These are phyloP conservation scores for Clarireedia monteithiana DNA, from an alignment of 2,329 filamentous ascomycete species.

Conservation along the genomic window DNA sequence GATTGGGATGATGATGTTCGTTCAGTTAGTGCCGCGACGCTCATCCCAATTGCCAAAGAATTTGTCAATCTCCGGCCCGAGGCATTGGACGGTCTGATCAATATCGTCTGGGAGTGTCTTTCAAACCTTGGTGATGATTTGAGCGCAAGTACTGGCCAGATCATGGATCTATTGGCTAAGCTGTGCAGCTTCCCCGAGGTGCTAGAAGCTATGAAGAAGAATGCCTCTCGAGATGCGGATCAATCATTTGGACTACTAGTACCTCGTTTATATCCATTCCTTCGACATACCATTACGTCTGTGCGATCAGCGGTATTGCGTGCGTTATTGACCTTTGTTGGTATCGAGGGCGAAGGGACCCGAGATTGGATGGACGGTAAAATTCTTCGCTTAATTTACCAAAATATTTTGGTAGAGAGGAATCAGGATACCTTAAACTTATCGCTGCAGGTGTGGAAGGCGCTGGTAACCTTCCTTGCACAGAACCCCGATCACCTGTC, in stretches of 20 bases:
- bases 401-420: constrained; percentile 89
- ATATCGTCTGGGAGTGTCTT: constrained; percentile 95
- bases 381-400: constrained; percentile 81
- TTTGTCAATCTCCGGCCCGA: constrained; percentile 79
- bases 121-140: constrained; percentile 95
- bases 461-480: constrained; percentile 61
- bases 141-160: constrained; percentile 92
- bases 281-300: constrained; percentile 93
- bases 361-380: constrained; percentile 90
- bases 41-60: constrained; percentile 93
- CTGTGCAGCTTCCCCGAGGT: constrained; percentile 93
- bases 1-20: constrained; percentile 93
- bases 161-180: constrained; percentile 96
- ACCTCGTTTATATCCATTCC: constrained; percentile 88
- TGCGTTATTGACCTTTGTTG: constrained; percentile 85
- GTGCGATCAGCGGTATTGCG: constrained; percentile 90
- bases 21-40: constrained; percentile 91
- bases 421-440: constrained; percentile 75
- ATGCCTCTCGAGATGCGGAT: constrained; percentile 73
- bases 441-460: constrained; percentile 81
- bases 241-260: constrained; percentile 90
- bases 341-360: constrained; percentile 70
- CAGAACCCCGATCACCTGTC: constrained; percentile 58
- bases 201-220: constrained; percentile 85
- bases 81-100: constrained; percentile 74